These are phyloP conservation scores for Scutellaria minor DNA, from an alignment of 257 asterid species.

Conservation along the genomic window DNA sequence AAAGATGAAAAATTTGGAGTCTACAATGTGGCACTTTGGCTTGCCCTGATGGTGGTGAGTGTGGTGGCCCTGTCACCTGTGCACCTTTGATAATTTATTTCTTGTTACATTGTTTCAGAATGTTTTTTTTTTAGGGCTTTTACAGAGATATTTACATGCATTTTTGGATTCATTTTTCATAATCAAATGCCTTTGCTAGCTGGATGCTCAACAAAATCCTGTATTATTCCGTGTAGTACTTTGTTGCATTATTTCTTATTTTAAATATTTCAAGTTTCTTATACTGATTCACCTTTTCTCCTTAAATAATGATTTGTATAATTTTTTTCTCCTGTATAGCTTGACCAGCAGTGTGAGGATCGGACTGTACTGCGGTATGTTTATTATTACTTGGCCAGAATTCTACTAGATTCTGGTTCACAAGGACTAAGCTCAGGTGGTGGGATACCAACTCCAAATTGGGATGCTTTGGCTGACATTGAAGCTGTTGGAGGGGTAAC, in stretches of 20 bases:
- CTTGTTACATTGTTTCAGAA: no score
- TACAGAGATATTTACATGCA: not conserved
- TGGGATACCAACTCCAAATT: constrained; percentile 91
- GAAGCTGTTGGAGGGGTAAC: constrained; percentile 90
- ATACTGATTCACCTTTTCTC: not conserved
- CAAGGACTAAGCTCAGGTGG: constrained; percentile 90
- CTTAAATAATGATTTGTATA: constrained; percentile 28
- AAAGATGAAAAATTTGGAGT: not conserved
- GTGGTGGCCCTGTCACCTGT: not conserved
- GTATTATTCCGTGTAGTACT: constrained; percentile 3
- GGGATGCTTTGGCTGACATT: constrained; percentile 95
- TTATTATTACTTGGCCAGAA: constrained; percentile 84
- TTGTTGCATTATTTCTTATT: constrained; percentile 16
- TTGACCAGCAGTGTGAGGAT: constrained; percentile 92
- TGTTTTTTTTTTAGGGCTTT: not conserved
- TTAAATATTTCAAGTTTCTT: constrained; percentile 10
- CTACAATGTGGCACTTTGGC: not conserved
- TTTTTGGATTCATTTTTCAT: not conserved
- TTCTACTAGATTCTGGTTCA: constrained; percentile 77
- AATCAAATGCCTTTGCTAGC: constrained; percentile 18
- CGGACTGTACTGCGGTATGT: constrained; percentile 86
- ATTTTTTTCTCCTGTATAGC: constrained; percentile 49
- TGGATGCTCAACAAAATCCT: constrained; percentile 2
- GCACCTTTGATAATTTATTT: no score
- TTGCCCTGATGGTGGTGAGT: constrained; percentile 10